Conservation (phyloP, 495 filamentous ascomycete genomes). For the Daldinia grandis region DNA sequence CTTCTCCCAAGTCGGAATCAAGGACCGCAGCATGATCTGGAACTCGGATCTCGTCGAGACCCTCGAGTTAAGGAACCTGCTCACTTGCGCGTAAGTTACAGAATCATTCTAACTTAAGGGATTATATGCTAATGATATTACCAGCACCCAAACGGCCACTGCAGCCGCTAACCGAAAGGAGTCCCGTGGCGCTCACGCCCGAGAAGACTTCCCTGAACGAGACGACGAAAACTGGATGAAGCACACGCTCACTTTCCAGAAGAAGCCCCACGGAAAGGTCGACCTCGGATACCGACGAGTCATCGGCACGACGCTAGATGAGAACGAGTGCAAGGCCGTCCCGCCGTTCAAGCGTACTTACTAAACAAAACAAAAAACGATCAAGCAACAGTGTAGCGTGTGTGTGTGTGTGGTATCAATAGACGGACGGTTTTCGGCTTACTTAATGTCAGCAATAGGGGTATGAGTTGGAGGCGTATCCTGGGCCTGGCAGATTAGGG, state of each 20-base stretch:
- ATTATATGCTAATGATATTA: slow-evolving; percentile 29
- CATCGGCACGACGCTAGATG: slow-evolving; percentile 80
- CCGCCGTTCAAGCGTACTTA: slow-evolving; percentile 89
- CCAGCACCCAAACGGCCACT: slow-evolving; percentile 81
- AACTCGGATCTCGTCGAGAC: slow-evolving; percentile 97
- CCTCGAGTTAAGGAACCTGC: slow-evolving; percentile 87
- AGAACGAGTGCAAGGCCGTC: slow-evolving; percentile 86
- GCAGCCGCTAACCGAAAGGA: slow-evolving; percentile 90
- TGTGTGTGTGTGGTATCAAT: slow-evolving; percentile 3
- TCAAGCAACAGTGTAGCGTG: no score
- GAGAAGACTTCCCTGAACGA: slow-evolving; percentile 93
- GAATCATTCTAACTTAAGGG: neutral
- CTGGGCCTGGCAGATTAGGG: slow-evolving; percentile 8
- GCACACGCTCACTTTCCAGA: slow-evolving; percentile 95
- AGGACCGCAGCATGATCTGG: slow-evolving; percentile 99
- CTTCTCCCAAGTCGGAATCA: slow-evolving; percentile 85
- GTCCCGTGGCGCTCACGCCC: slow-evolving; percentile 91
- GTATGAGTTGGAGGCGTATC: slow-evolving; percentile 13
- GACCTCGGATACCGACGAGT: slow-evolving; percentile 82
- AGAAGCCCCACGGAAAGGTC: slow-evolving; percentile 80
- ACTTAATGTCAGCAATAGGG: slow-evolving; percentile 8
- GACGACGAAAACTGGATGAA: slow-evolving; percentile 98
- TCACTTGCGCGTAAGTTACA: slow-evolving; percentile 85
- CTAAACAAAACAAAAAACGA: slow-evolving; percentile 51
- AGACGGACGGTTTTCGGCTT: neutral